Base-by-base conservation (phyloP, 345 rosid species). In the Moringa oleifera region DNA sequence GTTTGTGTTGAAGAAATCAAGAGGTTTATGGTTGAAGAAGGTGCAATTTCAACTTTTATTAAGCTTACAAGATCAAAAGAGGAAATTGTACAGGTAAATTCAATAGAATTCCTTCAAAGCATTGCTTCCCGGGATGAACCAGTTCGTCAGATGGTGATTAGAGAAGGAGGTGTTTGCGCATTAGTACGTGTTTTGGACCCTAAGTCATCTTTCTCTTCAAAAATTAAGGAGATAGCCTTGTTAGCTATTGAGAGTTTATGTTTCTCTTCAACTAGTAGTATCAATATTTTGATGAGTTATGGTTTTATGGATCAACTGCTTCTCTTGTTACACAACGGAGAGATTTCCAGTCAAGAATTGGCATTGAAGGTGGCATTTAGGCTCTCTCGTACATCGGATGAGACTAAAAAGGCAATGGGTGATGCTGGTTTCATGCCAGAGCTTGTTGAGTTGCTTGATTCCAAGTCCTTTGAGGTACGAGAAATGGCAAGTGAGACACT, bases 391-490 rank as follows among this genome's bases (percentile, higher is more conserved):
- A 66, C 82, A 53, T 80, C 86, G 2, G 97, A 88, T 66, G 97
- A 83, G 61, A 77, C 85, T 18, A 88, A 74, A 59, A 83, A 71
- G 61, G 75, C 81, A 58, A 77, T 93, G 86, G 96, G 96, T 0
- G 95, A 86, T 18, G 74, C 86, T 0, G 97, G 98, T 25, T 90
- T 90, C 69, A 88, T 90, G 89, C 63, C 89, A 0, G 98, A 90
- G 71, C 79, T 90, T 36, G 80, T 90, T 1, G 83, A 75, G 37
- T 82, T 90, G 59, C 90, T 93, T 2, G 86, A 83, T 20, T 90
- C 96, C 2, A 93, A 93, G 66, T 85, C 97, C 0, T 68, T 74
- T 23, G 89, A 86, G 24, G 89, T 88, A 10, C 79, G 94, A 1
- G 86, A 85, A 72, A 84, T 82, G 86, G 97, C 97, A 9, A 84